phyloP scores from a whole-genome alignment of 495 filamentous ascomycete species.

The Pseudevernia furfuracea region DNA sequence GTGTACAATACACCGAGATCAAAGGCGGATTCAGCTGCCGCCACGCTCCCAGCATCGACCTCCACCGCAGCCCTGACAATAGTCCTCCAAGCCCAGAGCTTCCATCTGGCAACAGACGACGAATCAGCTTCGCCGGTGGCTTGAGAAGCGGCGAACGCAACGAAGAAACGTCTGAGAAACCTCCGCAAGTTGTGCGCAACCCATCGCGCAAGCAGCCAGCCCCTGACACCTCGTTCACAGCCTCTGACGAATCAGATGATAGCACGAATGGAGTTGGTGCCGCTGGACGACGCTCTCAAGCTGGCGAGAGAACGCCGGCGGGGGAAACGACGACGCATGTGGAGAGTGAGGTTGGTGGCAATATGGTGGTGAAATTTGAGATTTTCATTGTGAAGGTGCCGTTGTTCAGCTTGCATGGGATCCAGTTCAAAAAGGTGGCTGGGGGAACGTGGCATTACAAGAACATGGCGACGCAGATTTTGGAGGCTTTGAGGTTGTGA shows the following conservation, averaged over 20 bases:
- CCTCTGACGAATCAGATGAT: constrained; percentile 68
- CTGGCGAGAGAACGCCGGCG: constrained; percentile 43
- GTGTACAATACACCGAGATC: constrained; percentile 87
- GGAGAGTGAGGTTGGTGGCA: constrained; percentile 73
- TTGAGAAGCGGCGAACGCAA: constrained; percentile 56
- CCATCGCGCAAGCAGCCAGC: constrained; percentile 36
- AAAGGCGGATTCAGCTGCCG: constrained; percentile 86
- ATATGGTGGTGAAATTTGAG: constrained; percentile 80
- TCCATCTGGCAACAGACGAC: constrained; percentile 56
- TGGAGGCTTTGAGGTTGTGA: constrained; percentile 78
- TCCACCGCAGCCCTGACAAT: constrained; percentile 59
- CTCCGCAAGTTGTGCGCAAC: constrained; percentile 39
- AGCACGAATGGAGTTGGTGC: constrained; percentile 27
- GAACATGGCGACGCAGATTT: constrained; percentile 91
- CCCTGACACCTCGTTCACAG: constrained; percentile 64
- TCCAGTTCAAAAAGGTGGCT: constrained; percentile 96
- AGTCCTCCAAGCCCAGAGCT: constrained; percentile 48
- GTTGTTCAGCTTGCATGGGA: constrained; percentile 82
- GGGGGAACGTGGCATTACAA: constrained; percentile 98
- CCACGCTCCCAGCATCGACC: constrained; percentile 81
- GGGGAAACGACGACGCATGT: constrained; percentile 82
- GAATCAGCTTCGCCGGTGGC: constrained; percentile 70
- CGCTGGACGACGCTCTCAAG: constrained; percentile 20
- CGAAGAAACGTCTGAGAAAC: constrained; percentile 44
- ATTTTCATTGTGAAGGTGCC: constrained; percentile 98